These are phyloP conservation scores for Sclerotinia minor DNA, from an alignment of 2,329 filamentous ascomycete genomes.

Conservation along the genomic window DNA sequence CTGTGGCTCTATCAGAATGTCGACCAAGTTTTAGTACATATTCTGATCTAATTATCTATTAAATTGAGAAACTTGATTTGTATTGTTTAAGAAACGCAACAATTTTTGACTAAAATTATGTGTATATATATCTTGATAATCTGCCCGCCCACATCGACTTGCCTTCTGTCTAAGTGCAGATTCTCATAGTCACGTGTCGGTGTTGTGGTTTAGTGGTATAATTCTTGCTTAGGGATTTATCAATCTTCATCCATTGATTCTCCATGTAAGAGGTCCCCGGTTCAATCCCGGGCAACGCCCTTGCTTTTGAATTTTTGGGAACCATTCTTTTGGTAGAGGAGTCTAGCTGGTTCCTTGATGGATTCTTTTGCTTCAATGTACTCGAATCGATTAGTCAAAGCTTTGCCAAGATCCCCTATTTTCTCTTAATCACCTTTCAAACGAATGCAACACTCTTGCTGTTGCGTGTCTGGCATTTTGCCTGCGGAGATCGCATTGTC, in stretches of 20 bases:
- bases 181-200: rapidly evolving
- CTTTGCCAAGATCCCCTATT: conserved; percentile 6
- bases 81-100: rapidly evolving
- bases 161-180: rapidly evolving
- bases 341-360: not conserved
- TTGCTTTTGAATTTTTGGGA: rapidly evolving
- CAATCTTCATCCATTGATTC: not conserved
- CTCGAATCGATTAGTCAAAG: not conserved
- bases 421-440: rapidly evolving
- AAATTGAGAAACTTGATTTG: not conserved
- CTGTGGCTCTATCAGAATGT: too few species aligned
- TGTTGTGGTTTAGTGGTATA: conserved; percentile 22
- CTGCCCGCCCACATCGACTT: rapidly evolving
- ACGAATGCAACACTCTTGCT: not conserved
- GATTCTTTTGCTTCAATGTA: not conserved
- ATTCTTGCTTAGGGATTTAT: conserved; percentile 16
- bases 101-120: rapidly evolving
- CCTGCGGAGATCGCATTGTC: too few species aligned
- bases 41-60: not conserved
- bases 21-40: not conserved
- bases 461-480: too few species aligned
- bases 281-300: conserved; percentile 17
- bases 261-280: conserved; percentile 13
- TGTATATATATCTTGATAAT: not conserved
- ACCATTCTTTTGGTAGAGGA: too few species aligned